Evolutionary conservation across 805 yeast genomes (phyloP), one percentile per base, ranked within the genome.

Genomic region (Brettanomyces anomalus): DNA sequence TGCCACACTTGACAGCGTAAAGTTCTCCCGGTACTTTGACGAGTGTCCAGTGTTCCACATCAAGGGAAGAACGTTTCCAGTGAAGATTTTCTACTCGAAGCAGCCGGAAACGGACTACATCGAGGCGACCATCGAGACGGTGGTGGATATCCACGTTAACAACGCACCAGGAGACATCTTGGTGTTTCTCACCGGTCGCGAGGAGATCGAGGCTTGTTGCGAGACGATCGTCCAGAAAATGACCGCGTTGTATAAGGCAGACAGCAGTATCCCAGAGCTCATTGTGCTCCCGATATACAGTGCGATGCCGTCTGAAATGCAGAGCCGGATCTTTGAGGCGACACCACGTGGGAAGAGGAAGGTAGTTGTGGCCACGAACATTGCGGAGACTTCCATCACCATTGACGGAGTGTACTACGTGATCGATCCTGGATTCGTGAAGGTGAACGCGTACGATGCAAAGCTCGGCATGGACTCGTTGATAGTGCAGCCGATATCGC

Each of bases 371-470:
- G 97, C 98, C 0, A 93, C 98, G 1, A 90, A 90, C 54, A 93
- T 90, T 51, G 98, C 97, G 0, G 98, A 90, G 62, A 93, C 98
- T 0, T 90, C 97, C 7, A 78, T 93, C 53, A 93, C 98, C 3
- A 89, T 93, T 46, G 96, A 90, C 60, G 96, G 96, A 11, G 83
- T 93, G 31, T 81, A 72, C 49, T 93, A 79, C 56, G 98, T 93
- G 28, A 76, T 93, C 20, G 98, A 93, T 56, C 94, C 97, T 0
- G 98, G 98, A 0, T 88, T 84, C 61, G 90, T 89, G 14, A 93
- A 93, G 61, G 76, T 89, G 38, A 89, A 86, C 53, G 85, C 87
- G 2, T 90, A 83, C 63, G 93, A 88, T 57, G 80, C 96, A 2
- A 77, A 84, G 51, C 65, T 86, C 14, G 95, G 97, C 15, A 89